Percentiles rank a stretch among this genome's conserved stretches.
phyloP scores from a whole-genome alignment of 352 stramenopile genomes.

The Globisporangium paddicum region DNA sequence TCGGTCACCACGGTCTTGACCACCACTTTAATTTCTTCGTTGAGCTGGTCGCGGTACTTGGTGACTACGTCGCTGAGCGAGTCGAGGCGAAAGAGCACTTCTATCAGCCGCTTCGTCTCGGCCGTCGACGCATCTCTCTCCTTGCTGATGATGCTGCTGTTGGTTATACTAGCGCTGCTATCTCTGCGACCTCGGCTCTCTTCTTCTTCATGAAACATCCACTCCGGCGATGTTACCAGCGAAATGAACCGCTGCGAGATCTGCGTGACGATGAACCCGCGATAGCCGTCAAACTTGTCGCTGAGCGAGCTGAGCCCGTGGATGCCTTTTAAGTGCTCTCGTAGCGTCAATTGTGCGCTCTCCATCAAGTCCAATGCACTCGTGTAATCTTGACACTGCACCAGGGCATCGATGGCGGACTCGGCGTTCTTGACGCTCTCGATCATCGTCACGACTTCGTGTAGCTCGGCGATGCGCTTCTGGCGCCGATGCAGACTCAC shows the following conservation, averaged over 20 bases:
- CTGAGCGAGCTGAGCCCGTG: conserved; percentile 63
- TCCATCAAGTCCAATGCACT: conserved; percentile 79
- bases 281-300: conserved; percentile 77
- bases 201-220: conserved; percentile 71
- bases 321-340: conserved; percentile 74
- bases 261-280: conserved; percentile 63
- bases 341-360: conserved; percentile 52
- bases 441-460: conserved; percentile 81
- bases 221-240: conserved; percentile 74
- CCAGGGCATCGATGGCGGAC: conserved; percentile 73
- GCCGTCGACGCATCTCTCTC: conserved; percentile 32
- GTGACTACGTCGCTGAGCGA: conserved; percentile 59
- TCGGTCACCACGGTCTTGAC: conserved; percentile 88
- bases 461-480: conserved; percentile 75
- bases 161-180: conserved; percentile 18
- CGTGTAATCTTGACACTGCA: conserved; percentile 83
- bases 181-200: conserved; percentile 6
- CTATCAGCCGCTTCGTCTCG: conserved; percentile 51
- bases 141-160: conserved; percentile 17
- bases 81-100: conserved; percentile 77
- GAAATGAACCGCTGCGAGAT: conserved; percentile 81
- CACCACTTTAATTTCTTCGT: conserved; percentile 84
- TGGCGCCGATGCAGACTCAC: conserved; percentile 80
- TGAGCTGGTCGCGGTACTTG: conserved; percentile 77
- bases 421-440: conserved; percentile 84